Evolutionary conservation across 805 yeast genomes (phyloP).

Genomic region (Spathaspora boniae): DNA sequence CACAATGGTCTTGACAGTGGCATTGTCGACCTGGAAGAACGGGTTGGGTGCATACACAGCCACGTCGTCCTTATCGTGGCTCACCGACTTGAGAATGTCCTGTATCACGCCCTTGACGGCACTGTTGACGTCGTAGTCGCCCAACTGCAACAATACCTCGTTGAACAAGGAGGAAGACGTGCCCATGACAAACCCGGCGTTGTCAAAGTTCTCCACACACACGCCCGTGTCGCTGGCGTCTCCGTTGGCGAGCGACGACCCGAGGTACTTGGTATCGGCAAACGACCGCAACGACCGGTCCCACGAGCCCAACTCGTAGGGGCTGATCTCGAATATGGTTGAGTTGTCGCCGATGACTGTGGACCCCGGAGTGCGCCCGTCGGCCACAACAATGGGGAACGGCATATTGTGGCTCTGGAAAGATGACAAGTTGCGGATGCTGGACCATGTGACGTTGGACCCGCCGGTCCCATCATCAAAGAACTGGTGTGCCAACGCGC

Average conservation of each 20-base stretch:
- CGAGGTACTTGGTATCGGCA: constrained; percentile 63
- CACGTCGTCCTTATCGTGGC: constrained; percentile 31
- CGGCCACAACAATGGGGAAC: constrained; percentile 37
- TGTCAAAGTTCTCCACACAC: constrained; percentile 73
- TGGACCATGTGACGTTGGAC: constrained; percentile 28
- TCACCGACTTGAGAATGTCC: constrained; percentile 14
- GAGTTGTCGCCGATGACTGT: constrained; percentile 57
- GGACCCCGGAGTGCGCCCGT: constrained; percentile 63
- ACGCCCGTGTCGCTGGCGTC: constrained; percentile 34
- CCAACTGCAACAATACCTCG: constrained; percentile 55
- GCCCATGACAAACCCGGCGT: constrained; percentile 78
- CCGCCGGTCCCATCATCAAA: constrained; percentile 25
- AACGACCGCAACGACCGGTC: constrained; percentile 32
- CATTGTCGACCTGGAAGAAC: constrained; percentile 37
- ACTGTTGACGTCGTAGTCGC: constrained; percentile 14
- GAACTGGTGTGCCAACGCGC: constrained; percentile 36
- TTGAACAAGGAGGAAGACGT: constrained; percentile 82
- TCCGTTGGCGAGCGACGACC: constrained; percentile 64
- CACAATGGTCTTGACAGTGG: constrained; percentile 17
- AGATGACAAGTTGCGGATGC: constrained; percentile 28
- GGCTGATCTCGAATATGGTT: constrained; percentile 46
- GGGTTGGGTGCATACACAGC: constrained; percentile 74
- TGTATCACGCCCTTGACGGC: constrained; percentile 6
- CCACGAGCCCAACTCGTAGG: constrained; percentile 41
- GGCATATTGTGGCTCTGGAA: constrained; percentile 38